Evolutionary conservation across 2,329 filamentous ascomycete genomes (phyloP).

Genomic region (Hypocrella siamensis): DNA sequence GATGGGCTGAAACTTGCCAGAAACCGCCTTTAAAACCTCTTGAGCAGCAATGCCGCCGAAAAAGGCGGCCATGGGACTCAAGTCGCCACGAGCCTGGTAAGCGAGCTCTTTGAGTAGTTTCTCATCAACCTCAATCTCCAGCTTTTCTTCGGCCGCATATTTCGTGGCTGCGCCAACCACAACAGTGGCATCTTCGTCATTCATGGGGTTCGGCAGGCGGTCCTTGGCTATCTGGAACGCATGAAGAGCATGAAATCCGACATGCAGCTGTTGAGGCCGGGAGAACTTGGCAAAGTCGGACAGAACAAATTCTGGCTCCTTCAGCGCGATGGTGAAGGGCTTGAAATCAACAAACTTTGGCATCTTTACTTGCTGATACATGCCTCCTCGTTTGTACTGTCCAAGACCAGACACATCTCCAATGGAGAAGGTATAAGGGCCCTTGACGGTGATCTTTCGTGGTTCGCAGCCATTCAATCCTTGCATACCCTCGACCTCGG

Average conservation of each 20-base stretch:
- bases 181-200: conserved; percentile 67
- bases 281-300: conserved; percentile 98
- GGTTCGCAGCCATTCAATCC: conserved; percentile 69
- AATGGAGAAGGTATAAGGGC: conserved; percentile 93
- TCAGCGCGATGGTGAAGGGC: conserved; percentile 58
- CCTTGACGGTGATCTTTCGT: conserved; percentile 84
- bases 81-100: conserved; percentile 83
- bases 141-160: conserved; percentile 56
- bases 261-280: conserved; percentile 77
- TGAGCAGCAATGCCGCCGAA: conserved; percentile 90
- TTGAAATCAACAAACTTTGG: conserved; percentile 87
- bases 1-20: conserved; percentile 94
- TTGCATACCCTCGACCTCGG: conserved; percentile 87
- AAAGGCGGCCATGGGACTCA: conserved; percentile 85
- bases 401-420: conserved; percentile 81
- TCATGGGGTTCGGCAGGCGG: conserved; percentile 66
- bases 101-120: conserved; percentile 86
- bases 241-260: conserved; percentile 85
- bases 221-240: conserved; percentile 64
- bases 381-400: conserved; percentile 72
- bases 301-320: conserved; percentile 76
- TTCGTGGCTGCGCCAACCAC: conserved; percentile 60
- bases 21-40: conserved; percentile 91
- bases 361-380: conserved; percentile 97
- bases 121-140: conserved; percentile 62